Percentiles rank a stretch among this genome's conserved stretches.
Evolutionary conservation across 2,329 filamentous ascomycete species (phyloP).

Genomic region (Pseudocercospora eumusae): DNA sequence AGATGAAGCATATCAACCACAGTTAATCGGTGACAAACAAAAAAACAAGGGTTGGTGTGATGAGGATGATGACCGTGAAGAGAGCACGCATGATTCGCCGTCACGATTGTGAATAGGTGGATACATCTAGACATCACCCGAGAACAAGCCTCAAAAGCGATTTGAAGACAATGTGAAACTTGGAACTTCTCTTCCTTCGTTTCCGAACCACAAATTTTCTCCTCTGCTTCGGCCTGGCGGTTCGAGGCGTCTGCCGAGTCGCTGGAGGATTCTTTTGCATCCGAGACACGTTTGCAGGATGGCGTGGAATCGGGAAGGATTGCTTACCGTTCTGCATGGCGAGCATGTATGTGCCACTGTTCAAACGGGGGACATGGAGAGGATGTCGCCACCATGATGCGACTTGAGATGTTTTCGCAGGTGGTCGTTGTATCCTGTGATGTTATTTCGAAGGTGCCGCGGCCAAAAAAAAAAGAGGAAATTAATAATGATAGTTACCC

Average conservation of each 20-base stretch:
- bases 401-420: too few species aligned
- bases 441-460: not conserved
- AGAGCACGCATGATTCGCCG: not conserved
- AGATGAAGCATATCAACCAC: not conserved
- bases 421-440: too few species aligned
- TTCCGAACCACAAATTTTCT: not conserved
- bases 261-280: not conserved
- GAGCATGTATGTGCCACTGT: not conserved
- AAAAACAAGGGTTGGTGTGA: not conserved
- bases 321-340: not conserved
- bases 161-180: not conserved
- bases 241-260: not conserved
- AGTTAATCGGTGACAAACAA: too few species aligned
- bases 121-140: not conserved
- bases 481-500: not conserved
- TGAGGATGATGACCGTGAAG: not conserved
- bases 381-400: too few species aligned
- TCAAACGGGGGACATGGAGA: too few species aligned
- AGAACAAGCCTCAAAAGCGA: not conserved
- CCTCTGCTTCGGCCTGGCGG: not conserved
- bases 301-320: not conserved
- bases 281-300: not conserved
- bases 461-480: not conserved
- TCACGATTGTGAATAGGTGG: conserved; percentile 8
- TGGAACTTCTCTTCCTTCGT: not conserved